phyloP scores from a whole-genome alignment of 2,329 filamentous ascomycete species.

The Fulvia fulva region DNA sequence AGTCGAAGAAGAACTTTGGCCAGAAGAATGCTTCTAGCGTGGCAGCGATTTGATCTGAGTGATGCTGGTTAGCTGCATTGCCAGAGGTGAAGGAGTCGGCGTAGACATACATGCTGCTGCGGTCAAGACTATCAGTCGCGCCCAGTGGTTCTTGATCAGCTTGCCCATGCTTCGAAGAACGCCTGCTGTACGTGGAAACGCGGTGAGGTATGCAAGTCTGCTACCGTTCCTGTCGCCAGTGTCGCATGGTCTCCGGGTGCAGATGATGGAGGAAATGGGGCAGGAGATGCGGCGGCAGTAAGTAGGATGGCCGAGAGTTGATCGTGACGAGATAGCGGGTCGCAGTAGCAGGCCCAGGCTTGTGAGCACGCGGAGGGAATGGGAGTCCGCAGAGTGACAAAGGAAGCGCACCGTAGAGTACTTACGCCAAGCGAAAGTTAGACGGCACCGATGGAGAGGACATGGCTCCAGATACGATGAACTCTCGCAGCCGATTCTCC shows the following conservation, averaged over 20 bases:
- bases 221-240: constrained; percentile 11
- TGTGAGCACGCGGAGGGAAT: background rate
- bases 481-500: constrained; percentile 3
- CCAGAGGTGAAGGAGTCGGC: background rate
- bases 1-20: constrained; percentile 99
- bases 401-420: constrained; percentile 10
- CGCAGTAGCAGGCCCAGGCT: background rate
- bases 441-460: constrained; percentile 9
- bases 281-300: background rate
- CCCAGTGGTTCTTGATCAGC: constrained; percentile 99
- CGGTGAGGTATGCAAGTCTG: constrained; percentile 7
- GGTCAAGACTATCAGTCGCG: constrained; percentile 84
- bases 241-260: constrained; percentile 14
- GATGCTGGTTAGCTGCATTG: constrained; percentile 37
- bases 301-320: constrained; percentile 1
- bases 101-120: constrained; percentile 65
- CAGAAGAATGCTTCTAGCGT: constrained; percentile 89
- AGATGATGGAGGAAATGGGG: constrained; percentile 1
- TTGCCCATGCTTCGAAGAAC: constrained; percentile 67
- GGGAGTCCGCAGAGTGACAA: constrained; percentile 18
- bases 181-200: background rate
- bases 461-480: background rate
- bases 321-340: constrained; percentile 4
- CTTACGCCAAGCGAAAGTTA: constrained; percentile 11
- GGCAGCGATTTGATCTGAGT: constrained; percentile 71